phyloP scores from a whole-genome alignment of 345 rosid species.

The Eucalyptus tenuipes region DNA sequence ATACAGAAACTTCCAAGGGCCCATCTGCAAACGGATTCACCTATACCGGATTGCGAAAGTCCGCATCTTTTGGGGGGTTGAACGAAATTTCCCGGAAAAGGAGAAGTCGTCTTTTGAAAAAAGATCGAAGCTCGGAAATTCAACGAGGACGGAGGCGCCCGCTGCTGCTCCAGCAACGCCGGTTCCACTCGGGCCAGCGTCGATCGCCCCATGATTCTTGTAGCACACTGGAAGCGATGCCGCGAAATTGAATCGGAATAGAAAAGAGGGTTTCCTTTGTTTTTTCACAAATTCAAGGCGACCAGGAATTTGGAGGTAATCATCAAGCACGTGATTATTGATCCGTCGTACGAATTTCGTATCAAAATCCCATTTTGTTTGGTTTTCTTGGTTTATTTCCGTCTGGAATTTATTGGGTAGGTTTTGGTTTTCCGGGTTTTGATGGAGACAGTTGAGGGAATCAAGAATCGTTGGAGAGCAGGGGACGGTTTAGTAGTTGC shows the following conservation, averaged over 20 bases:
- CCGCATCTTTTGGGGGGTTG: background rate
- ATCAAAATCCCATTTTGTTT: background rate
- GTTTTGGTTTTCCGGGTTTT: background rate
- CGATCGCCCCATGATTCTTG: background rate
- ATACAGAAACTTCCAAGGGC: background rate
- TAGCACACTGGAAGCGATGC: background rate
- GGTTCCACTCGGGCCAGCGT: background rate
- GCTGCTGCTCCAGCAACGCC: background rate
- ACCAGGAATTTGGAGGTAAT: background rate
- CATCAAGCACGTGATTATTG: background rate
- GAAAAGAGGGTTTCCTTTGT: background rate
- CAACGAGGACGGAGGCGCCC: background rate
- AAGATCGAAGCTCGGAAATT: background rate
- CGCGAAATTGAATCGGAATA: background rate
- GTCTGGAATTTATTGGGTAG: background rate
- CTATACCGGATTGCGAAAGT: background rate
- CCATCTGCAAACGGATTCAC: background rate
- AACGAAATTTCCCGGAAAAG: background rate
- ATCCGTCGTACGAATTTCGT: background rate
- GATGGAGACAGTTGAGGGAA: background rate
- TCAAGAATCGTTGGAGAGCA: background rate
- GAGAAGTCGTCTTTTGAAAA: background rate
- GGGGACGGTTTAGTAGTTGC: background rate
- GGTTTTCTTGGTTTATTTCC: background rate
- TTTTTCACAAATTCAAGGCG: background rate